Conservation (phyloP, 1,284 basidiomycete species). For the Melanopsichium pennsylvanicum region DNA sequence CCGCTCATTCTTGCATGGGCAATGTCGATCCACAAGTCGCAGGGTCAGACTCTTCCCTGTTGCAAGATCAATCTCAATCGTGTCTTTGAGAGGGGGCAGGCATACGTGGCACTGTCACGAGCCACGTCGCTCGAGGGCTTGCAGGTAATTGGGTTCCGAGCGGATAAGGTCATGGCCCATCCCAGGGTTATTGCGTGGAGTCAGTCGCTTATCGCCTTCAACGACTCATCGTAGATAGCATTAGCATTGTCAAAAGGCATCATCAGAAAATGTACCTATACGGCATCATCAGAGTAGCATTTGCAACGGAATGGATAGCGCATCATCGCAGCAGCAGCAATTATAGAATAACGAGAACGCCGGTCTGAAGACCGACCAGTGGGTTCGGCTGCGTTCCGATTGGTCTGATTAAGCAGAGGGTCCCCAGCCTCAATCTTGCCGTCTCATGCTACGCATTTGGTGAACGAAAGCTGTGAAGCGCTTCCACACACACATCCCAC, state of each 20-base stretch:
- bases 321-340: no score
- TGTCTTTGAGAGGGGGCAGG: constrained; percentile 71
- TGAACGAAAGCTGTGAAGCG: no score
- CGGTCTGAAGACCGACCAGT: no score
- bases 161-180: constrained; percentile 59
- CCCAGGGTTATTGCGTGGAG: constrained; percentile 59
- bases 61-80: constrained; percentile 61
- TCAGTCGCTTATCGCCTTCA: constrained; percentile 32
- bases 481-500: no score
- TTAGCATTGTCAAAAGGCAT: background rate
- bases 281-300: constrained; percentile 7
- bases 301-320: no score
- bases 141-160: constrained; percentile 82
- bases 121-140: constrained; percentile 89
- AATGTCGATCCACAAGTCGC: constrained; percentile 65
- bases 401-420: no score
- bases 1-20: constrained; percentile 65
- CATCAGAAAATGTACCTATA: no score
- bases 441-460: no score
- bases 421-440: no score
- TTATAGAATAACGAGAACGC: no score
- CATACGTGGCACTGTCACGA: constrained; percentile 93
- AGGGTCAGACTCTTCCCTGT: constrained; percentile 63
- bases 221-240: constrained; percentile 1
- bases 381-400: no score